These are phyloP conservation scores for Chamaecyparis obtusa DNA, from an alignment of 75 land plant genomes.

Conservation along the genomic window DNA sequence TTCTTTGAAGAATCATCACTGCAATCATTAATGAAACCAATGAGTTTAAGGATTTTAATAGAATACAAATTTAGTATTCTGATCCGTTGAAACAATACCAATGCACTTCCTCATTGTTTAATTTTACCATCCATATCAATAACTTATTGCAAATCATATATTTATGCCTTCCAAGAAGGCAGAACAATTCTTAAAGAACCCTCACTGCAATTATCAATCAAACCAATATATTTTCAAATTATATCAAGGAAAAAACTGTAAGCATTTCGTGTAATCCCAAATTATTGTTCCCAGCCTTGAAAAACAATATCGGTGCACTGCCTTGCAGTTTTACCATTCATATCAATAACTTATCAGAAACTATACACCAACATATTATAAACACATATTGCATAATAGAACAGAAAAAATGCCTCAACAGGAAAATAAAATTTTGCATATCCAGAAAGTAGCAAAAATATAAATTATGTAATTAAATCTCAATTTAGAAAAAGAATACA, in stretches of 20 bases:
- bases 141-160: neutral
- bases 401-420: neutral
- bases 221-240: neutral
- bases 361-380: neutral
- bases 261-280: neutral
- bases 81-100: neutral
- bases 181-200: slow-evolving; percentile 57
- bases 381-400: neutral
- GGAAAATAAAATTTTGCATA: neutral
- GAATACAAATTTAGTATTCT: neutral
- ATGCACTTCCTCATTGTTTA: neutral
- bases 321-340: neutral
- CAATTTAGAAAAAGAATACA: neutral
- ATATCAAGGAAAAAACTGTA: neutral
- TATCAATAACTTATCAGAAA: neutral
- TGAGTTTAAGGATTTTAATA: neutral
- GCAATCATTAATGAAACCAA: neutral
- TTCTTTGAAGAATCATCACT: slow-evolving; percentile 64
- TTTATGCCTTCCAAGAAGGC: slow-evolving; percentile 50
- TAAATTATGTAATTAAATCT: neutral
- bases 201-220: slow-evolving; percentile 37
- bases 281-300: neutral
- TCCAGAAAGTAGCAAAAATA: neutral
- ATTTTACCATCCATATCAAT: neutral
- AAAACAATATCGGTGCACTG: neutral